phyloP scores from a whole-genome alignment of 352 stramenopile genomes.

The Phytopythium delawarense region DNA sequence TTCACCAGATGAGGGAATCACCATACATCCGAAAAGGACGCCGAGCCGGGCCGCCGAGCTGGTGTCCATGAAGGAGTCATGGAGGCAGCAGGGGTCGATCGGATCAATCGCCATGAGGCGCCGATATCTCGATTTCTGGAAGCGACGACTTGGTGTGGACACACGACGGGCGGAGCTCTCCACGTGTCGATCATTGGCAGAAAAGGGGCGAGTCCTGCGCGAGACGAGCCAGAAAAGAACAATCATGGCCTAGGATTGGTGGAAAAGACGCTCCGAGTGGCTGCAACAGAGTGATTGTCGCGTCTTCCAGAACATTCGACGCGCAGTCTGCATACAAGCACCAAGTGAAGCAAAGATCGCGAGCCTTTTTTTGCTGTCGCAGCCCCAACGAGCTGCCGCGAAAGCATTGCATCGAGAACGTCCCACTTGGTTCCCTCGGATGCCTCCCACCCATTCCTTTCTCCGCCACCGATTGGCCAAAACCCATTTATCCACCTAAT shows the following conservation, averaged over 20 bases:
- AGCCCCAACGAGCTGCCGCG: not conserved
- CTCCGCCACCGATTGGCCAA: slow-evolving; percentile 3
- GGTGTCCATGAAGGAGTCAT: too few species aligned
- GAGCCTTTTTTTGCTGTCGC: not conserved
- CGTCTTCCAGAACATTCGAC: slow-evolving; percentile 26
- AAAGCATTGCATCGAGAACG: not conserved
- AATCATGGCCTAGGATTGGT: not conserved
- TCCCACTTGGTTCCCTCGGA: not conserved
- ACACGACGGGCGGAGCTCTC: not conserved
- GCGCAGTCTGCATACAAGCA: slow-evolving; percentile 6
- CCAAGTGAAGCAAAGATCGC: slow-evolving; percentile 10
- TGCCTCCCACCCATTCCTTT: not conserved
- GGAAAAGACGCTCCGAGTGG: not conserved
- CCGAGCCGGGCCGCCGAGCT: too few species aligned
- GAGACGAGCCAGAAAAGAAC: not conserved
- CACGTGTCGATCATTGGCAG: slow-evolving; percentile 3
- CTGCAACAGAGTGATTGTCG: not conserved
- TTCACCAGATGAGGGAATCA: too few species aligned
- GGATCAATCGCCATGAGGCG: not conserved
- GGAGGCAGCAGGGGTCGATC: too few species aligned
- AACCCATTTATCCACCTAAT: not conserved
- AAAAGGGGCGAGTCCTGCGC: not conserved
- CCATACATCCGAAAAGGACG: too few species aligned
- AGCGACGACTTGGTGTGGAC: slow-evolving; percentile 1
- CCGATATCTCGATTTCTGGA: not conserved